phyloP scores from a whole-genome alignment of 2,329 filamentous ascomycete genomes.

The Aspergillus bombycis region DNA sequence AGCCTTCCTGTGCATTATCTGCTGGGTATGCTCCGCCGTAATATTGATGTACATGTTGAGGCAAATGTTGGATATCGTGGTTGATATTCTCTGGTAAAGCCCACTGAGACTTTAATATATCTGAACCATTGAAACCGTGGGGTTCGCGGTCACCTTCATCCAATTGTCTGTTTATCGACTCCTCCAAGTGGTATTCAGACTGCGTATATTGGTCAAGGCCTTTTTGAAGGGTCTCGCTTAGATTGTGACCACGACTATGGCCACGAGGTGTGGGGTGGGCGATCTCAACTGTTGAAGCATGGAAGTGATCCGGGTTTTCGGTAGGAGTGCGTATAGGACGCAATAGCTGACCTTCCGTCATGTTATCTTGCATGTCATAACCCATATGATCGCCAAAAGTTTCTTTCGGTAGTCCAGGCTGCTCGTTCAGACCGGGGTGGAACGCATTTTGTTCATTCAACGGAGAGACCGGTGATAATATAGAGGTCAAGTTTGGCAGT shows the following conservation, averaged over 20 bases:
- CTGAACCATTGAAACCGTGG: conserved; percentile 30
- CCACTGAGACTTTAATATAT: conserved; percentile 41
- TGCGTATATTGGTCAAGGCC: conserved; percentile 70
- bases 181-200: conserved; percentile 81
- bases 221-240: conserved; percentile 76
- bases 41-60: conserved; percentile 37
- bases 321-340: conserved; percentile 36
- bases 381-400: conserved; percentile 28
- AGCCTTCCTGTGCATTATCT: conserved; percentile 53
- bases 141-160: conserved; percentile 69
- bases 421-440: conserved; percentile 32
- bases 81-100: conserved; percentile 37
- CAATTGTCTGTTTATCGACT: conserved; percentile 76
- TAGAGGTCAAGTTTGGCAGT: conserved; percentile 45
- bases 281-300: conserved; percentile 53
- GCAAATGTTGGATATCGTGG: conserved; percentile 27
- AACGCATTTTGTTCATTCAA: conserved; percentile 56
- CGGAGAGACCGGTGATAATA: conserved; percentile 68
- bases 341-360: conserved; percentile 27
- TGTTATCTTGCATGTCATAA: conserved; percentile 33
- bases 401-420: conserved; percentile 24
- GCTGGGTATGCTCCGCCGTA: conserved; percentile 37
- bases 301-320: conserved; percentile 44
- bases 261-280: conserved; percentile 63
- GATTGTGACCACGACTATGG: conserved; percentile 64